Conservation (phyloP, 192 early-diverging fungal species). For the Coemansia guatemalensis region DNA sequence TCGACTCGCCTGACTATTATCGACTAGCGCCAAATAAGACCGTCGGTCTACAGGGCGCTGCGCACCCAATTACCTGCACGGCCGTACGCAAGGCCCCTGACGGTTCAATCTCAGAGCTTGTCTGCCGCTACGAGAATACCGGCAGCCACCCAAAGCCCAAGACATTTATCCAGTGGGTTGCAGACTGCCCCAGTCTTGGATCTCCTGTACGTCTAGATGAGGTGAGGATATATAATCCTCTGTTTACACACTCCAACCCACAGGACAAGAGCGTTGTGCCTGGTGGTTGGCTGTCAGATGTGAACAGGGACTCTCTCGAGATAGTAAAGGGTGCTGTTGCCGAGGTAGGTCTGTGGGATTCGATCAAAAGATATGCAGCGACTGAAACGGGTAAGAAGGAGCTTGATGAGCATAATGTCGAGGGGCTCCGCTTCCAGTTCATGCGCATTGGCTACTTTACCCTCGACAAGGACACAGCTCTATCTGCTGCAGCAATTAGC, state of each 20-base stretch:
- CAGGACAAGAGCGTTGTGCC: conserved; percentile 74
- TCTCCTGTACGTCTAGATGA: conserved; percentile 85
- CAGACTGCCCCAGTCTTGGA: conserved; percentile 75
- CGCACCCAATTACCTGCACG: conserved; percentile 85
- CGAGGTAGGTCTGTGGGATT: conserved; percentile 80
- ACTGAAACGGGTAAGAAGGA: conserved; percentile 52
- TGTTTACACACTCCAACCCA: conserved; percentile 93
- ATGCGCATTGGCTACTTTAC: conserved; percentile 98
- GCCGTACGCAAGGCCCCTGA: conserved; percentile 71
- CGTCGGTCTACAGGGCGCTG: conserved; percentile 89
- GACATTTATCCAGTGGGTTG: conserved; percentile 99
- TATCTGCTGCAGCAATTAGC: conserved; percentile 60
- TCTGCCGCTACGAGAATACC: conserved; percentile 78
- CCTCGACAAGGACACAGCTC: conserved; percentile 84
- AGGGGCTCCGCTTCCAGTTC: conserved; percentile 91
- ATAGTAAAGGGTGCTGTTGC: conserved; percentile 69
- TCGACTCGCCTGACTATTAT: conserved; percentile 93
- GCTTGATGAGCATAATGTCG: conserved; percentile 62
- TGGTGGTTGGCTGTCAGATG: conserved; percentile 88
- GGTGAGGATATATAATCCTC: conserved; percentile 77
- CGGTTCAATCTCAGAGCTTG: conserved; percentile 82
- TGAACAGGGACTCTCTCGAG: conserved; percentile 76
- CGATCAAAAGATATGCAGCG: conserved; percentile 56
- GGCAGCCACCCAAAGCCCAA: conserved; percentile 78
- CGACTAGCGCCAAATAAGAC: conserved; percentile 90